A percentile compares a stretch with the other conserved stretches of the same genome.
These are phyloP conservation scores for Fusarium sp. DNA, from an alignment of 2,329 filamentous ascomycete species.

Conservation along the genomic window DNA sequence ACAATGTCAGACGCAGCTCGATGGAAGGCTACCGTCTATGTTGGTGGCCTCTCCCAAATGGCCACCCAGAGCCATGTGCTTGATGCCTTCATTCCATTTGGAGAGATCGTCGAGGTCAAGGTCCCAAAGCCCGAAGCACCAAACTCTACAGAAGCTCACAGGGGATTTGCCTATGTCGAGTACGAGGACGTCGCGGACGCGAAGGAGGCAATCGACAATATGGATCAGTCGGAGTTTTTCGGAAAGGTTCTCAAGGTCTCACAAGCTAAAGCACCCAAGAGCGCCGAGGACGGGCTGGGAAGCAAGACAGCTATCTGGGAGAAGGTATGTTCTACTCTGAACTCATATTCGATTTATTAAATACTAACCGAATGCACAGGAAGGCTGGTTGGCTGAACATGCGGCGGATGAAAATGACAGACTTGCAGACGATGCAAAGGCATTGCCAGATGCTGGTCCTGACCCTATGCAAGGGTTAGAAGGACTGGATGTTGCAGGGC, in stretches of 20 bases:
- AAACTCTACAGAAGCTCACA: constrained; percentile 83
- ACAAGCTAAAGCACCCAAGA: constrained; percentile 92
- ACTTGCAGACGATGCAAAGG: constrained; percentile 40
- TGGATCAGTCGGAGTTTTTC: constrained; percentile 97
- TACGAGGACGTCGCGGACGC: constrained; percentile 90
- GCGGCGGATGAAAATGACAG: constrained; percentile 84
- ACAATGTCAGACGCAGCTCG: constrained; percentile 86
- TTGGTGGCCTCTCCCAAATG: constrained; percentile 87
- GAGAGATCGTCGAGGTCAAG: constrained; percentile 92
- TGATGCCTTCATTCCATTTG: constrained; percentile 96
- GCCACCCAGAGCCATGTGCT: constrained; percentile 84
- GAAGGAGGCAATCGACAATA: constrained; percentile 97
- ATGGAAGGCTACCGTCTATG: constrained; percentile 92
- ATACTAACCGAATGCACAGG: constrained; percentile 67
- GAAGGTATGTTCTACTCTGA: constrained; percentile 75
- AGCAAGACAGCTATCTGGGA: constrained; percentile 98
- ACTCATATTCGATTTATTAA: constrained; percentile 3
- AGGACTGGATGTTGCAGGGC: constrained; percentile 93
- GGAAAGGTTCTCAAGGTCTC: constrained; percentile 94
- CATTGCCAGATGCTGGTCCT: constrained; percentile 68
- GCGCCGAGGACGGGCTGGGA: constrained; percentile 87
- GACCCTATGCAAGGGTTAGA: constrained; percentile 98
- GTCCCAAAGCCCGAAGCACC: constrained; percentile 90
- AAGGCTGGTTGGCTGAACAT: constrained; percentile 93
- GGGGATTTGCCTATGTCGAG: constrained; percentile 97